Conservation (phyloP, 768 basidiomycete genomes). For the Tulasnella sp. region DNA sequence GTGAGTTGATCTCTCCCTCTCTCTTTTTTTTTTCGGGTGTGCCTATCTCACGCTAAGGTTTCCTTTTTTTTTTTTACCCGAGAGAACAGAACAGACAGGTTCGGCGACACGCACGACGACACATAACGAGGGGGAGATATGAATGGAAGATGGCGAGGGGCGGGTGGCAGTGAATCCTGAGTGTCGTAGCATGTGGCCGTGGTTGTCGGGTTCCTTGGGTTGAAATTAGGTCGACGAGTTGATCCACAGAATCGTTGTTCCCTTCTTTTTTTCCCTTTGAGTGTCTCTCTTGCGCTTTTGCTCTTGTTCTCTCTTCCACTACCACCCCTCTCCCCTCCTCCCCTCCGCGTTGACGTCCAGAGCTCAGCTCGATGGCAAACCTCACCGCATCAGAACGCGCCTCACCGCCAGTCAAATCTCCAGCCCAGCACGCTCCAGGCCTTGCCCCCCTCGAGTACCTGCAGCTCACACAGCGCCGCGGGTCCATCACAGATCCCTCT, state of each 20-base stretch:
- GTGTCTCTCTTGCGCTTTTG: background rate
- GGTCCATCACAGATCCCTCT: conserved; percentile 79
- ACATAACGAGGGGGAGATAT: background rate
- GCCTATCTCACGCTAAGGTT: conserved; percentile 7
- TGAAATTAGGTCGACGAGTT: conserved; percentile 4
- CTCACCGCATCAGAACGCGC: conserved; percentile 15
- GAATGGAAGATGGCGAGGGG: background rate
- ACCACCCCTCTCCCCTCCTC: background rate
- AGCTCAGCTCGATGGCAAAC: conserved; percentile 16
- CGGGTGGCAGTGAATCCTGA: background rate
- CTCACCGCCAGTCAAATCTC: conserved; percentile 18
- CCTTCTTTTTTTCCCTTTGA: conserved; percentile 11
- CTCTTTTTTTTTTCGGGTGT: background rate
- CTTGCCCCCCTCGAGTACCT: conserved; percentile 74
- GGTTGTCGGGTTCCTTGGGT: conserved; percentile 1
- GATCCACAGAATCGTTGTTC: background rate
- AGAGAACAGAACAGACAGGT: too few relatives aligned
- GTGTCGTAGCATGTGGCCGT: background rate
- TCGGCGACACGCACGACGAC: background rate
- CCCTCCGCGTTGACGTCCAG: conserved; percentile 8
- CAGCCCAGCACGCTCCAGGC: conserved; percentile 41
- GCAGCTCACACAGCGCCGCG: conserved; percentile 67
- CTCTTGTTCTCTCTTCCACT: conserved; percentile 8
- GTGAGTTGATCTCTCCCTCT: background rate
- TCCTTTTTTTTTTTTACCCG: conserved; percentile 8